phyloP scores from a whole-genome alignment of 805 yeast species.

The Metschnikowia bowlesiae region DNA sequence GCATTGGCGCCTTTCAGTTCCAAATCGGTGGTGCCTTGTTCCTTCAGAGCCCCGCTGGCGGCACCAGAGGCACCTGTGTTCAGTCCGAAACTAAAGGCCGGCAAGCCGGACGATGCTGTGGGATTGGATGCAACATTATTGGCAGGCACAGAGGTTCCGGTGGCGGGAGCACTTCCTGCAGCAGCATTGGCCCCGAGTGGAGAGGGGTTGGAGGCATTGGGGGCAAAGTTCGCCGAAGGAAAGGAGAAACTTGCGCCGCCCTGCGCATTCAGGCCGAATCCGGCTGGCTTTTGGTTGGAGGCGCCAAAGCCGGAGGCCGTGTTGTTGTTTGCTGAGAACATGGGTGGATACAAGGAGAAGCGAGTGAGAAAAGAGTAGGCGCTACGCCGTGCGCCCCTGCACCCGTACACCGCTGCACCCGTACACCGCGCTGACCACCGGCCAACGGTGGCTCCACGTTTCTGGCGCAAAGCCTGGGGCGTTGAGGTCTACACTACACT shows the following conservation, averaged over 20 bases:
- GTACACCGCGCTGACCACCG: not conserved
- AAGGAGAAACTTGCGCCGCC: constrained; percentile 4
- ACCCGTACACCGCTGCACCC: not conserved
- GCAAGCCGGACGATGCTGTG: not conserved
- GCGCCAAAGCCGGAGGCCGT: not conserved
- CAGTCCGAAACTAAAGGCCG: not conserved
- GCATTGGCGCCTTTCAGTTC: not conserved
- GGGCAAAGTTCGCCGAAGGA: not conserved
- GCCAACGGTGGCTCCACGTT: no score
- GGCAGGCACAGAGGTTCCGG: not conserved
- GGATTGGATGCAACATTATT: not conserved
- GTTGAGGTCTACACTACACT: not conserved
- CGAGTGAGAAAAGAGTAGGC: not conserved
- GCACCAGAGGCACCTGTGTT: not conserved
- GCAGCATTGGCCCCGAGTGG: not conserved
- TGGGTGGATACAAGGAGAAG: not conserved
- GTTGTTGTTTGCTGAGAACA: constrained; percentile 10
- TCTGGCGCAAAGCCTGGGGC: no score
- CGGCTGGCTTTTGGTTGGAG: not conserved
- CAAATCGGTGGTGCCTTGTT: not conserved
- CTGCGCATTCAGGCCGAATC: not conserved
- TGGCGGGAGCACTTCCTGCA: not conserved
- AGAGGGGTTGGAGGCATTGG: not conserved
- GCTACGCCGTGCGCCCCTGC: not conserved
- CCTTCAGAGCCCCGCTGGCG: no score